Base-by-base conservation (phyloP, 2,329 filamentous ascomycete species). In the Aspergillus aculeatinus region DNA sequence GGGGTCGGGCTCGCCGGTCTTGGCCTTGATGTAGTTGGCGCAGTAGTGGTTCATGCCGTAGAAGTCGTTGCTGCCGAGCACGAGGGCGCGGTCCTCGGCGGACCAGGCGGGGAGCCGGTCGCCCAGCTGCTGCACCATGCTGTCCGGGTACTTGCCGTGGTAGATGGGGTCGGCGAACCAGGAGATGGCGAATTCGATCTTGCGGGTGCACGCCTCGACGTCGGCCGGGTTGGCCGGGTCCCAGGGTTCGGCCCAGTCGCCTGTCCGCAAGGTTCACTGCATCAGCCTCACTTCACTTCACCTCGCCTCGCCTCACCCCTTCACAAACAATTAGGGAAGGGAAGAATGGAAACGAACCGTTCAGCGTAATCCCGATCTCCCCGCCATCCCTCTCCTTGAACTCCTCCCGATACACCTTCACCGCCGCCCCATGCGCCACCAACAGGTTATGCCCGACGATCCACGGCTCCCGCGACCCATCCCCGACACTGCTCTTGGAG, bases 41-140 rank as follows among this genome's bases (percentile, higher is more conserved):
- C 90, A 93, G 81, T 96, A 96, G 82, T 92, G 89, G 81, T 96
- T 96, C 90, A 94, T 94, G 75, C 91, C 92, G 76, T 96, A 96
- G 78, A 96, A 96, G 80, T 96, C 92, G 75, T 95, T 95, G 72
- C 88, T 91, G n/a, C 90, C 91, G 70, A 89, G 83, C 50, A 96
- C 87, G n/a, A 95, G 81, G 2, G 85, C 85, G 25, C 81, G 76
- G 72, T 96, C 91, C 66, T 91, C 89, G 0, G 83, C 76, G 0
- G 89, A 92, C 75, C 90, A 95, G 49, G 81, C 80, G 5, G 92
- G 92, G 51, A 96, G 83, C 14, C 91, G 86, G 72, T 88, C 82
- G 58, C 91, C 91, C 19, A 96, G 86, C 79, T 96, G 91, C 73
- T 86, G 85, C 60, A 85, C 83, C 91, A 96, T 96, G 61, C 88